Conservation (phyloP, 257 asterid genomes). For the Solanum clarkiae region DNA sequence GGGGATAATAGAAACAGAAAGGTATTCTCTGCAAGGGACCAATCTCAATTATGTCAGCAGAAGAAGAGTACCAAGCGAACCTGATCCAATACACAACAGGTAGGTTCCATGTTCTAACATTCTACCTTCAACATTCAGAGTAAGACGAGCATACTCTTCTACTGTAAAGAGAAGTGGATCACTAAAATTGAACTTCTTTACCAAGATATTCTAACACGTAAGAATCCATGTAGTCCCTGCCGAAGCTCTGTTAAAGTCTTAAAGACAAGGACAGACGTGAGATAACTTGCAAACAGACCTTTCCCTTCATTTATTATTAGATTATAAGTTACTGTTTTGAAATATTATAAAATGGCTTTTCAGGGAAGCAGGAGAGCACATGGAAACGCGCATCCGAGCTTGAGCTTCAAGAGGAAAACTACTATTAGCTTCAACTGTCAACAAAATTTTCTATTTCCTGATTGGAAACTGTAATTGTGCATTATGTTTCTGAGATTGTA, state of each 20-base stretch:
- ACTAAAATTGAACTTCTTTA: neutral
- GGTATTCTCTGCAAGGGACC: slow-evolving; percentile 11
- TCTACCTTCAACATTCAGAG: neutral
- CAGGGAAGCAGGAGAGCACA: slow-evolving; percentile 32
- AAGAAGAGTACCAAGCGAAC: slow-evolving; percentile 76
- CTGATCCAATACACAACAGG: slow-evolving; percentile 93
- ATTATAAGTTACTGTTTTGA: neutral
- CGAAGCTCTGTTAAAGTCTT: neutral
- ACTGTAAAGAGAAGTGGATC: neutral
- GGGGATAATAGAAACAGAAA: slow-evolving; percentile 4
- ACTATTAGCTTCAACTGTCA: neutral
- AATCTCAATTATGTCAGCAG: slow-evolving; percentile 43
- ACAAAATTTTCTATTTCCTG: neutral
- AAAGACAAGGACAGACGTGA: neutral
- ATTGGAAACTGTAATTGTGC: neutral
- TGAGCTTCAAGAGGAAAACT: neutral
- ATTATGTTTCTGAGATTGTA: neutral
- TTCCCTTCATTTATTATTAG: neutral
- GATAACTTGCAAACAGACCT: neutral
- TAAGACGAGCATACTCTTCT: neutral
- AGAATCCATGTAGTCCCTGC: neutral
- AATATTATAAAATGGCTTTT: neutral
- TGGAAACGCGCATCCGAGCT: slow-evolving; percentile 21
- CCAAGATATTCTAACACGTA: neutral
- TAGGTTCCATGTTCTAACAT: neutral